Conservation (phyloP, 2,329 filamentous ascomycete genomes). For the Arthrobotrys sphaeroides region DNA sequence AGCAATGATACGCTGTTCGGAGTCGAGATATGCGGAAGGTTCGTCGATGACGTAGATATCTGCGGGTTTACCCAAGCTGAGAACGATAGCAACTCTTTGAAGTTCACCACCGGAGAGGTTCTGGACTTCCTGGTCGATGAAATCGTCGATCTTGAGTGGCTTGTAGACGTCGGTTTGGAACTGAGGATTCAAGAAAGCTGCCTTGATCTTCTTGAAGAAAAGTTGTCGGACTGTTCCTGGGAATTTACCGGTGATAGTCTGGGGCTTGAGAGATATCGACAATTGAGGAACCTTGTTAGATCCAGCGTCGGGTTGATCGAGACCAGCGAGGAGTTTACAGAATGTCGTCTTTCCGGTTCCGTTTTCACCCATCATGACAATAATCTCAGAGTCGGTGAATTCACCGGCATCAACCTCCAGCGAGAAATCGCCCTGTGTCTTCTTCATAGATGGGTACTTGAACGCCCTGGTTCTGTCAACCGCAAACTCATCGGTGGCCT, state of each 20-base stretch:
- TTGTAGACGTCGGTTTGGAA: slow-evolving; percentile 99
- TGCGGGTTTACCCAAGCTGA: slow-evolving; percentile 92
- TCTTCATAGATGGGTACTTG: slow-evolving; percentile 87
- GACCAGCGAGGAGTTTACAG: slow-evolving; percentile 93
- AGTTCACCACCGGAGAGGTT: slow-evolving; percentile 99
- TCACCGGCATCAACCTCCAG: slow-evolving; percentile 81
- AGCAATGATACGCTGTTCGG: slow-evolving; percentile 97
- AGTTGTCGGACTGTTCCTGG: slow-evolving; percentile 95
- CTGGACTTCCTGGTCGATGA: slow-evolving; percentile 99
- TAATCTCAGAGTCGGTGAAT: slow-evolving; percentile 97
- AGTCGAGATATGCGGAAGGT: slow-evolving; percentile 96
- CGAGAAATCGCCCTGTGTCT: slow-evolving; percentile 88
- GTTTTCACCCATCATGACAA: slow-evolving; percentile 99
- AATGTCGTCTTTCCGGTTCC: slow-evolving; percentile 99
- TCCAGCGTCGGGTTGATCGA: slow-evolving; percentile 82
- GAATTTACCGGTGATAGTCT: slow-evolving; percentile 99
- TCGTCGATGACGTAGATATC: slow-evolving; percentile 99
- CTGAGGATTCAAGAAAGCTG: slow-evolving; percentile 92
- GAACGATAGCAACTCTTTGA: slow-evolving; percentile 97
- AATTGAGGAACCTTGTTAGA: slow-evolving; percentile 82
- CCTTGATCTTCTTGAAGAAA: slow-evolving; percentile 99
- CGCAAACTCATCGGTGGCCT: slow-evolving; percentile 87
- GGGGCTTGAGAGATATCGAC: slow-evolving; percentile 99
- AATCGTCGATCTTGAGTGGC: slow-evolving; percentile 98
- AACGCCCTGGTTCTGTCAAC: slow-evolving; percentile 86